A percentile compares a stretch with the other conserved stretches of the same genome.
Conservation (phyloP, 2,329 filamentous ascomycete genomes). For the Colletotrichum sublineola region DNA sequence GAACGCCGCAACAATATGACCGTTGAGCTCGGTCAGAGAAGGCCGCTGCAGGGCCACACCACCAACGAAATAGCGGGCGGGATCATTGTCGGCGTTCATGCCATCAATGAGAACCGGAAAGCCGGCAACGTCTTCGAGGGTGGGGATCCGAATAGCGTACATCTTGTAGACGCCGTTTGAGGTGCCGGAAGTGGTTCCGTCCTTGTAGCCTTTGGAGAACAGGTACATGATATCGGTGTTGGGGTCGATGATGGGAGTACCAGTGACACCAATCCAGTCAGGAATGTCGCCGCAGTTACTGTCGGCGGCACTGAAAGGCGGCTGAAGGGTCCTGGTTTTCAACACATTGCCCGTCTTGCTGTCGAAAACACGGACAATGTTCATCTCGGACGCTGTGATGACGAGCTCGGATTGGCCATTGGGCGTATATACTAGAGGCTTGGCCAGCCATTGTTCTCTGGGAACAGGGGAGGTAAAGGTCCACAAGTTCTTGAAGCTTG, state of each 20-base stretch:
- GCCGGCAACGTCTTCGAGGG: slow-evolving; percentile 52
- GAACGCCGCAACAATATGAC: slow-evolving; percentile 60
- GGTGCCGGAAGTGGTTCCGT: slow-evolving; percentile 45
- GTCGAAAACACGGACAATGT: slow-evolving; percentile 56
- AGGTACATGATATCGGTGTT: slow-evolving; percentile 53
- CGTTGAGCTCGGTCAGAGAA: slow-evolving; percentile 50
- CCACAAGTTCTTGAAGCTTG: slow-evolving; percentile 48
- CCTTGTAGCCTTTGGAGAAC: slow-evolving; percentile 53
- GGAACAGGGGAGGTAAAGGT: slow-evolving; percentile 49
- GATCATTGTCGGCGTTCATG: slow-evolving; percentile 59
- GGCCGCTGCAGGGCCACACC: slow-evolving; percentile 61
- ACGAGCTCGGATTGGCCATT: slow-evolving; percentile 51
- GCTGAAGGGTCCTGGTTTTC: slow-evolving; percentile 52
- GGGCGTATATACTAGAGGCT: slow-evolving; percentile 59
- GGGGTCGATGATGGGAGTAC: slow-evolving; percentile 54
- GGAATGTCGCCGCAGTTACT: slow-evolving; percentile 57
- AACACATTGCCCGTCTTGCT: slow-evolving; percentile 56
- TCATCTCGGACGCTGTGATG: slow-evolving; percentile 55
- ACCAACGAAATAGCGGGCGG: slow-evolving; percentile 58
- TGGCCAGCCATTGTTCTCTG: slow-evolving; percentile 48
- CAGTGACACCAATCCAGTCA: slow-evolving; percentile 54
- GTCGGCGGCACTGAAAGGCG: slow-evolving; percentile 55
- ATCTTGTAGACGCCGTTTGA: slow-evolving; percentile 56
- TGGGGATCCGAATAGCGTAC: slow-evolving; percentile 55
- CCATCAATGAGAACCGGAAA: slow-evolving; percentile 62